These are phyloP conservation scores for Mycena belliarum DNA, from an alignment of 768 basidiomycete species.

Conservation along the genomic window DNA sequence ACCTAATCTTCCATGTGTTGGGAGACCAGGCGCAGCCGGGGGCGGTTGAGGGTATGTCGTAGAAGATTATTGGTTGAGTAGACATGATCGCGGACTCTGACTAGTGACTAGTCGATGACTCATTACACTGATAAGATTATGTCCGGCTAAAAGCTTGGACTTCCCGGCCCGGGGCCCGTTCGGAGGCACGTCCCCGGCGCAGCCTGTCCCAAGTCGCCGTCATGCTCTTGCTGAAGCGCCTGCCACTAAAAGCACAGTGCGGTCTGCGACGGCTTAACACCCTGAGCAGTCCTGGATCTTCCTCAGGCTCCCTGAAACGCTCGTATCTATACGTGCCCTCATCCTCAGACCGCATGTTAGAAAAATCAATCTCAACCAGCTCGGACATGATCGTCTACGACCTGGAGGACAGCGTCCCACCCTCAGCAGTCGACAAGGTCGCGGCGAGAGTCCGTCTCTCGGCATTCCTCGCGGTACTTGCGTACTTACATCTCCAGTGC, in stretches of 20 bases:
- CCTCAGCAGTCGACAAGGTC: conserved; percentile 59
- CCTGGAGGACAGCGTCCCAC: conserved; percentile 84
- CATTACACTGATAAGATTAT: too few relatives aligned
- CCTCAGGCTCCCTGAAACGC: conserved; percentile 29
- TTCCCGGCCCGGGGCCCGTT: too few relatives aligned
- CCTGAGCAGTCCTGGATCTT: not conserved
- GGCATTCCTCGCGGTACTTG: conserved; percentile 53
- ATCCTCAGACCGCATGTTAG: conserved; percentile 78
- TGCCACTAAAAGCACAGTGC: not conserved
- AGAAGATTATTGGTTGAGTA: conserved; percentile 33
- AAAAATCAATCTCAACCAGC: conserved; percentile 63
- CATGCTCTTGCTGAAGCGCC: too few relatives aligned
- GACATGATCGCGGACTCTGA: too few relatives aligned
- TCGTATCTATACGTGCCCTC: conserved; percentile 83
- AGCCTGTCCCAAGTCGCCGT: too few relatives aligned
- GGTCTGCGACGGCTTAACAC: not conserved
- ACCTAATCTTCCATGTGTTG: conserved; percentile 45
- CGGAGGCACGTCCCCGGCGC: too few relatives aligned
- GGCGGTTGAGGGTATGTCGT: conserved; percentile 40
- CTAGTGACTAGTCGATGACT: too few relatives aligned
- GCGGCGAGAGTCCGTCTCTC: conserved; percentile 56
- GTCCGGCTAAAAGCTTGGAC: too few relatives aligned
- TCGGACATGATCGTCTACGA: conserved; percentile 87
- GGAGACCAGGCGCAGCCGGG: conserved; percentile 37
- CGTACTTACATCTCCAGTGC: conserved; percentile 18